Evolutionary conservation across 2,329 filamentous ascomycete genomes (phyloP), one percentile per base, ranked within the genome.

Genomic region (Septoria linicola): DNA sequence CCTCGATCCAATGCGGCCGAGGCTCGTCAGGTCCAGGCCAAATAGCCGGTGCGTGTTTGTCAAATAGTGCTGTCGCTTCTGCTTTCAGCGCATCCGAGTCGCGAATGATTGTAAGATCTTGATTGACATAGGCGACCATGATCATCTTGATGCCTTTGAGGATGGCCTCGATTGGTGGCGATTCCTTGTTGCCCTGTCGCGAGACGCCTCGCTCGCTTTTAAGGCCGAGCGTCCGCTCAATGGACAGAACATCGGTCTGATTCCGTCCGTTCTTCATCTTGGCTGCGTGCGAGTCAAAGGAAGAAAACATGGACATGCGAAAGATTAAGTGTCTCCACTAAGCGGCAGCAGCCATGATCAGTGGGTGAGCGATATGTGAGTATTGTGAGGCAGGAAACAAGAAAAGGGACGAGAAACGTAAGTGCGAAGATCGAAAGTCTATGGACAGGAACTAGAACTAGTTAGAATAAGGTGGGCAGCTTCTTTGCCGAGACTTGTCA

Each of bases 161-260:
- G 8, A 50, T 47, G 36, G 46, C 50, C 31, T 49, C 45, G 32
- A 56, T 43, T 10, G 46, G 49, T 14, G 41, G 53, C 36, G 44
- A 43, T 8, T 53, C 53, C 42, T 56, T 56, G 41, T 56, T 56
- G 16, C 50, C 51, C 34, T 56, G 53, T 14, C 53, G 53, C 20
- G 50, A 53, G n/a, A 56, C 45, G 35, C 53, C 53, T 19, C 53
- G 49, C 27, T 56, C 53, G 41, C 44, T 50, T 34, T 56, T 56
- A 6, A 56, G 45, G 20, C 53, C 53, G 21, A 56, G 42, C 27
- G 49, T 50, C 10, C 50, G 40, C 46, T 56, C 53, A 40, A 56
- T 56, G 49, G 34, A 50, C 25, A 56, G 37, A 16, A 56, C 51
- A 35, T 53, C 51, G 21, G 36, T 43, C 41, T 53, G 51, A 25